Evolutionary conservation across 192 early-diverging fungal species (phyloP).

Genomic region (Umbelopsis sp.): DNA sequence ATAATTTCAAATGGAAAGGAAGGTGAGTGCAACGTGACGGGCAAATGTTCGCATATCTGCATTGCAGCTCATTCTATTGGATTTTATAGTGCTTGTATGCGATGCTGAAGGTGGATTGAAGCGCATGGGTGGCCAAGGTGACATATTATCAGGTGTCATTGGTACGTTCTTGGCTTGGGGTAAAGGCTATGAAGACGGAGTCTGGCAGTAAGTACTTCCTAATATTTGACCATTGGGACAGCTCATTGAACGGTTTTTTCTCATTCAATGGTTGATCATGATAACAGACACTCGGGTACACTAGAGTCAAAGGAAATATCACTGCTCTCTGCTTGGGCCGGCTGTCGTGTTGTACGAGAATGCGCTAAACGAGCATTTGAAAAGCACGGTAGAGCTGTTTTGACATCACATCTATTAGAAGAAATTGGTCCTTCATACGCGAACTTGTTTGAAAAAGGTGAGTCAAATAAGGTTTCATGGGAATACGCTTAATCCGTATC

Average conservation of each 20-base stretch:
- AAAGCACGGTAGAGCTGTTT: constrained; percentile 60
- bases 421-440: constrained; percentile 56
- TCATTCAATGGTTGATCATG: not conserved
- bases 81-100: constrained; percentile 56
- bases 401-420: constrained; percentile 63
- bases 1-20: constrained; percentile 73
- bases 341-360: constrained; percentile 54
- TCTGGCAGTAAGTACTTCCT: constrained; percentile 56
- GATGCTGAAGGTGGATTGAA: constrained; percentile 72
- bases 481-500: too few species aligned
- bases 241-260: too few species aligned
- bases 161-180: constrained; percentile 92
- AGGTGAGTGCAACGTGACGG: constrained; percentile 36
- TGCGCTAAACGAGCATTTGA: constrained; percentile 59
- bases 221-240: not conserved
- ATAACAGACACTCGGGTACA: constrained; percentile 33
- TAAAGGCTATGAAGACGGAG: constrained; percentile 54
- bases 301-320: constrained; percentile 40
- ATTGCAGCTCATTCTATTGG: not conserved
- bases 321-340: constrained; percentile 72
- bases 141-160: constrained; percentile 83
- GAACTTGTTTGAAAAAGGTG: constrained; percentile 40
- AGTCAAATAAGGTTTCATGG: not conserved
- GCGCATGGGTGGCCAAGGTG: constrained; percentile 96
- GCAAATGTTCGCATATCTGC: not conserved